Evolutionary conservation across 768 basidiomycete species (phyloP).

Genomic region (Tylopilus sp.): DNA sequence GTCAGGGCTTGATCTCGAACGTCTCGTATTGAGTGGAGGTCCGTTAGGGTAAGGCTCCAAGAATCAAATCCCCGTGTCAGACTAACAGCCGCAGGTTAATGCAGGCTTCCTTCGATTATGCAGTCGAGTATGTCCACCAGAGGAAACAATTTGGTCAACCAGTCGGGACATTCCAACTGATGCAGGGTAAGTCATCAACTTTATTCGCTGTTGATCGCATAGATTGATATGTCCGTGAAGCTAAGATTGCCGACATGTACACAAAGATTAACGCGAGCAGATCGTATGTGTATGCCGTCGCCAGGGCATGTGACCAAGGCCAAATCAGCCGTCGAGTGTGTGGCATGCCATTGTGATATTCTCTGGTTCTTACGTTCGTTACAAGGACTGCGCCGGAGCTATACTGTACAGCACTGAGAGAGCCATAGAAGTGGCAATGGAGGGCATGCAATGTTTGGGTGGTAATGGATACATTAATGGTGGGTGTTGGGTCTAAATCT

Average conservation of each 20-base stretch:
- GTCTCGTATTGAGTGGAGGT: constrained; percentile 88
- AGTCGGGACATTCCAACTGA: constrained; percentile 89
- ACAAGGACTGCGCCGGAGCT: constrained; percentile 90
- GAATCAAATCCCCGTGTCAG: background rate
- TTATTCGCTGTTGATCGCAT: background rate
- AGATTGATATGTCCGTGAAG: constrained; percentile 33
- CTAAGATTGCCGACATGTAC: constrained; percentile 91
- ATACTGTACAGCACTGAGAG: constrained; percentile 92
- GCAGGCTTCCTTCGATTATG: constrained; percentile 90
- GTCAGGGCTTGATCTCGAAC: constrained; percentile 91
- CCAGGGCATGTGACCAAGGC: constrained; percentile 79
- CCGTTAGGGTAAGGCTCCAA: constrained; percentile 66
- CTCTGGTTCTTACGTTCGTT: constrained; percentile 8
- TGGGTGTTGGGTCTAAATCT: constrained; percentile 28
- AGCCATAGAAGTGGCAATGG: constrained; percentile 86
- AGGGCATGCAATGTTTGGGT: constrained; percentile 91
- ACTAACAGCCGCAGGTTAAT: constrained; percentile 54
- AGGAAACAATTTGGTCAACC: constrained; percentile 87
- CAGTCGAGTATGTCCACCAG: constrained; percentile 88
- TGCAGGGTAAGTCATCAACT: constrained; percentile 69
- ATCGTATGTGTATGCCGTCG: constrained; percentile 91
- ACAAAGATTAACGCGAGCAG: constrained; percentile 87
- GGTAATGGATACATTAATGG: constrained; percentile 97
- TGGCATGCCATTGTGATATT: constrained; percentile 10
- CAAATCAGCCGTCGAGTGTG: constrained; percentile 73